Evolutionary conservation across 106 monocot genomes (phyloP).

Genomic region (Agapanthus africanus): DNA sequence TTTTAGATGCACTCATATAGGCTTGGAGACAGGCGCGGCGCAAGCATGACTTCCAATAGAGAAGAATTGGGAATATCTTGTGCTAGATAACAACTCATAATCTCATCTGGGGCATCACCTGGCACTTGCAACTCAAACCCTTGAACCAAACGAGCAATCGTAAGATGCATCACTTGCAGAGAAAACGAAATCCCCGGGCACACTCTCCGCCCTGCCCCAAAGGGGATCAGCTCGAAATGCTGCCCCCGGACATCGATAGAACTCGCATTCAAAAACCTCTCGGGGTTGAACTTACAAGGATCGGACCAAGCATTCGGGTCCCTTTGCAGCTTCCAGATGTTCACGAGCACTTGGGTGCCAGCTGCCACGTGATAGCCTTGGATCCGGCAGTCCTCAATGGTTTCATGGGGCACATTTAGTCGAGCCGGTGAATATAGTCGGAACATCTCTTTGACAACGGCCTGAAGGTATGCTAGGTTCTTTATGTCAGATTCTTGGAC

Average conservation of each 20-base stretch:
- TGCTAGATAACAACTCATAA: not conserved
- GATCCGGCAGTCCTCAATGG: slow-evolving; percentile 19
- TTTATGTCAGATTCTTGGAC: slow-evolving; percentile 32
- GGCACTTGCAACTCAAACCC: not conserved
- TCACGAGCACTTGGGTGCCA: slow-evolving; percentile 22
- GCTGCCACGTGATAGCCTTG: slow-evolving; percentile 21
- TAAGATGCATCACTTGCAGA: slow-evolving; percentile 25
- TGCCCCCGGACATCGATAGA: slow-evolving; percentile 27
- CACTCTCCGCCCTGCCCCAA: slow-evolving; percentile 29
- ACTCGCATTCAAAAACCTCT: slow-evolving; percentile 22
- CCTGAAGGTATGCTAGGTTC: slow-evolving; percentile 28
- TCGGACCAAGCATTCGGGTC: slow-evolving; percentile 27
- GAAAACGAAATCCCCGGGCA: slow-evolving; percentile 32
- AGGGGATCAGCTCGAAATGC: slow-evolving; percentile 31
- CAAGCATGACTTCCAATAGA: not conserved
- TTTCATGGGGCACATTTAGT: slow-evolving; percentile 21
- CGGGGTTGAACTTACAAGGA: slow-evolving; percentile 24
- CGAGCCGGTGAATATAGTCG: slow-evolving; percentile 19
- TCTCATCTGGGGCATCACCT: not conserved
- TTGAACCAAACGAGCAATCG: slow-evolving; percentile 21
- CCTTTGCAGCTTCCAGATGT: slow-evolving; percentile 28
- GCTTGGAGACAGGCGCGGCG: not conserved
- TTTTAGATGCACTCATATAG: no score
- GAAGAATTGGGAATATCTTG: not conserved
- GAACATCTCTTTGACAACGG: slow-evolving; percentile 26